Conservation (phyloP, 73 alveolate genomes). For the Loxodes magnus region DNA sequence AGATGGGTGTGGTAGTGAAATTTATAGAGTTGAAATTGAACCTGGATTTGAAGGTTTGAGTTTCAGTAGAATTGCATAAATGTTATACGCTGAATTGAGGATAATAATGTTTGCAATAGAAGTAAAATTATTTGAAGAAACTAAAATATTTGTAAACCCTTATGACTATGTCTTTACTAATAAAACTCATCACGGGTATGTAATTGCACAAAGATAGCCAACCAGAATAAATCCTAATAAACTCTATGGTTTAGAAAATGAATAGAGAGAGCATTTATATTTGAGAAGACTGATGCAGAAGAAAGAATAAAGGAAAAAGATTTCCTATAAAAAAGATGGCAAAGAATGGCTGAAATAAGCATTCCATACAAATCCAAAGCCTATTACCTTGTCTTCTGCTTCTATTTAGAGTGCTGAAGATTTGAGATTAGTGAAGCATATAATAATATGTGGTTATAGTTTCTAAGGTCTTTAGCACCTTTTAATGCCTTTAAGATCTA, state of each 20-base stretch:
- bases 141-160: conserved; percentile 88
- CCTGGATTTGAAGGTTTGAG: conserved; percentile 44
- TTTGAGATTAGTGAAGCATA: conserved; percentile 73
- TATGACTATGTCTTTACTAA: conserved; percentile 75
- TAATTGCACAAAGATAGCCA: conserved; percentile 75
- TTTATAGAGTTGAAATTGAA: conserved; percentile 53
- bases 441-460: conserved; percentile 88
- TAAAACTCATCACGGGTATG: conserved; percentile 80
- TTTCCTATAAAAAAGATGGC: no score
- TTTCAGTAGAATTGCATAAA: conserved; percentile 39
- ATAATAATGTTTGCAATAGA: conserved; percentile 63
- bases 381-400: no score
- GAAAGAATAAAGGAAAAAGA: no score
- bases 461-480: conserved; percentile 74
- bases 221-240: no score
- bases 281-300: no score
- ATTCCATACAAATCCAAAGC: no score
- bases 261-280: no score
- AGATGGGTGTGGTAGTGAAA: conserved; percentile 52
- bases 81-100: conserved; percentile 43
- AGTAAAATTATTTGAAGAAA: conserved; percentile 53
- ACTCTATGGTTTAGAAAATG: no score
- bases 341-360: no score
- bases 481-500: conserved; percentile 83
- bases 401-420: conserved; percentile 40